Evolutionary conservation across 2,329 filamentous ascomycete species (phyloP).

Genomic region (Aplosporella prunicola): DNA sequence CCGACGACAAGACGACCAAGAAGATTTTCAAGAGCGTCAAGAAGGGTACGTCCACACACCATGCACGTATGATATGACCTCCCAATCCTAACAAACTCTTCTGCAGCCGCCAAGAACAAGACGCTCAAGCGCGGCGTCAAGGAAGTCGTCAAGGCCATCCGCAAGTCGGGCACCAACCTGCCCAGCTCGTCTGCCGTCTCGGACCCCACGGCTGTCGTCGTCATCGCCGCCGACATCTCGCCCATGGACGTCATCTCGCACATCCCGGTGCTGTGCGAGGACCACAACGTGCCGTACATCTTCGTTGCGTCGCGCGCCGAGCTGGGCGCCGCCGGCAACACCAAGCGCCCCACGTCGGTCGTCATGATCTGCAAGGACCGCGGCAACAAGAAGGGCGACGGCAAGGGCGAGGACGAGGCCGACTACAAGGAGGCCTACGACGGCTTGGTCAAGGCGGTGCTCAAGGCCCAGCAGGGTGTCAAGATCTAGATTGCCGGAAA

Average conservation of each 20-base stretch:
- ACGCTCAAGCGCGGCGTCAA: slow-evolving; percentile 96
- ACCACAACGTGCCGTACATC: slow-evolving; percentile 94
- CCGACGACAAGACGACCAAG: slow-evolving; percentile 64
- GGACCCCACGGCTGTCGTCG: slow-evolving; percentile 60
- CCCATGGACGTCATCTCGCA: slow-evolving; percentile 98
- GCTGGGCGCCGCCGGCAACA: slow-evolving; percentile 84
- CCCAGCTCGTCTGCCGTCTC: slow-evolving; percentile 46
- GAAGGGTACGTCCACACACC: slow-evolving; percentile 39
- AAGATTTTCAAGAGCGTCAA: slow-evolving; percentile 57
- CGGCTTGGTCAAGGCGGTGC: slow-evolving; percentile 49
- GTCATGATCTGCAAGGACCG: slow-evolving; percentile 63
- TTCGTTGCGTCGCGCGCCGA: slow-evolving; percentile 89
- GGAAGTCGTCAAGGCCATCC: slow-evolving; percentile 95
- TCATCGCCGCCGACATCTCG: slow-evolving; percentile 95
- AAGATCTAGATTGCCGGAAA: slow-evolving; percentile 34
- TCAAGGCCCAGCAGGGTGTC: slow-evolving; percentile 49
- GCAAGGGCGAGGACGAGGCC: slow-evolving; percentile 34
- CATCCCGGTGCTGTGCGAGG: slow-evolving; percentile 94
- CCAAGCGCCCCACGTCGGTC: slow-evolving; percentile 92
- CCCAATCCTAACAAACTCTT: slow-evolving; percentile 12
- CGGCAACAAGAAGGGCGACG: slow-evolving; percentile 40
- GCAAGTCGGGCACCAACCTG: slow-evolving; percentile 71
- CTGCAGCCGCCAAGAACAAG: slow-evolving; percentile 81
- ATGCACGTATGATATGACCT: neutral
- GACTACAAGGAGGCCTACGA: slow-evolving; percentile 45